A percentile compares a stretch with the other conserved stretches of the same genome.
phyloP scores from a whole-genome alignment of 2,329 filamentous ascomycete species.

The Davidsoniella virescens region DNA sequence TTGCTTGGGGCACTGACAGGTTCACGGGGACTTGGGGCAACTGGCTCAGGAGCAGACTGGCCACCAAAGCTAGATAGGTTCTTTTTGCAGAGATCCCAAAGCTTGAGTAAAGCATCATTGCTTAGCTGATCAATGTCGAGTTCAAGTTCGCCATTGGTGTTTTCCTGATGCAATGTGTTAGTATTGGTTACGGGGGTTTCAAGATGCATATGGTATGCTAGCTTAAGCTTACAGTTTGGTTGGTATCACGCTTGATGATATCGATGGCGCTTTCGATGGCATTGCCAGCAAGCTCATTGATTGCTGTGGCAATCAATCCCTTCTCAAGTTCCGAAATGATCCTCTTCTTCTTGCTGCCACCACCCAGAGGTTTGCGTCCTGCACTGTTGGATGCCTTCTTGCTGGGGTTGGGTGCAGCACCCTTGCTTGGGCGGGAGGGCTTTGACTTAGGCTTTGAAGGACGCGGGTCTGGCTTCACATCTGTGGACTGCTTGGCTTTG shows the following conservation, averaged over 20 bases:
- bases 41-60: background rate
- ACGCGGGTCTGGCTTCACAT: constrained; percentile 36
- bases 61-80: constrained; percentile 24
- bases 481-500: constrained; percentile 42
- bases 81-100: constrained; percentile 31
- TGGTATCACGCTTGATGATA: constrained; percentile 79
- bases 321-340: constrained; percentile 67
- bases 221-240: constrained; percentile 46
- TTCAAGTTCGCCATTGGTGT: constrained; percentile 42
- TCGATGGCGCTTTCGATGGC: constrained; percentile 67
- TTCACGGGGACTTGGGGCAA: constrained; percentile 17
- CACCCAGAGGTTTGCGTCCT: constrained; percentile 22
- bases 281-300: constrained; percentile 62
- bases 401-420: constrained; percentile 18
- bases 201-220: constrained; percentile 14
- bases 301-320: constrained; percentile 74
- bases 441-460: constrained; percentile 39
- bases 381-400: constrained; percentile 28
- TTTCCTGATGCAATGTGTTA: constrained; percentile 27
- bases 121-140: constrained; percentile 43
- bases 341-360: constrained; percentile 30
- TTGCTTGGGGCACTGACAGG: constrained; percentile 14
- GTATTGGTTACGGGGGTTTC: constrained; percentile 1
- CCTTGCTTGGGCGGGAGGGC: constrained; percentile 26
- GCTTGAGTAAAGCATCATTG: constrained; percentile 35